Conservation (phyloP, 2,329 filamentous ascomycete species). For the Emmonsiellopsis sp. region DNA sequence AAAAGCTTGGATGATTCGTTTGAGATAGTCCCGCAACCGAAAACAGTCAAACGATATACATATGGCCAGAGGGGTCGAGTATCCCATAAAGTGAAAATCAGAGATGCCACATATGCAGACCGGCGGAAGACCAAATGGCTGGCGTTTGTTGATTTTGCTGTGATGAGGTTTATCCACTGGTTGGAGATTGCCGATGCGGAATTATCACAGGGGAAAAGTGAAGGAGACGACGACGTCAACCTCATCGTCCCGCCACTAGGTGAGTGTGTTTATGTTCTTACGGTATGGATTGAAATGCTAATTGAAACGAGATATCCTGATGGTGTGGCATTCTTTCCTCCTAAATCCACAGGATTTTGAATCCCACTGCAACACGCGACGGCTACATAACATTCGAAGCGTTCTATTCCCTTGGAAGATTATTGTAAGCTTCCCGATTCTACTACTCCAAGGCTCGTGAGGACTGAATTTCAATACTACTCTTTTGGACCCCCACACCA, state of each 20-base stretch:
- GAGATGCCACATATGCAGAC: slow-evolving; percentile 7
- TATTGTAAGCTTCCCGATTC: too few species aligned
- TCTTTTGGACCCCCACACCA: too few species aligned
- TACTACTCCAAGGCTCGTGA: too few species aligned
- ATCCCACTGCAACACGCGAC: slow-evolving; percentile 10
- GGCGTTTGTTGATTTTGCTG: slow-evolving; percentile 10
- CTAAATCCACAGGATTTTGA: slow-evolving; percentile 23
- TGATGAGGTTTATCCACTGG: slow-evolving; percentile 11
- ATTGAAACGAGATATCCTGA: slow-evolving; percentile 22
- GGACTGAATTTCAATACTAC: too few species aligned
- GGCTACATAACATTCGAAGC: too few species aligned
- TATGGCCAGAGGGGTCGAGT: too few species aligned
- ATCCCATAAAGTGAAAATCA: background rate
- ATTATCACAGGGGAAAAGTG: background rate
- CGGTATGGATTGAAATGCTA: too few species aligned
- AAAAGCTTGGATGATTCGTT: too few species aligned
- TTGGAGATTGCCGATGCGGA: background rate
- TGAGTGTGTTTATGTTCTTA: background rate
- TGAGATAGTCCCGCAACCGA: too few species aligned
- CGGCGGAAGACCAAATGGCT: slow-evolving; percentile 11
- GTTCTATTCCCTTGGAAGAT: too few species aligned
- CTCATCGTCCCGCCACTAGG: background rate
- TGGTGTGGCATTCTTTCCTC: slow-evolving; percentile 31
- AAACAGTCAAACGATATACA: too few species aligned
- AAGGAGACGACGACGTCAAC: too few species aligned